A percentile compares a stretch with the other conserved stretches of the same genome.
phyloP scores from a whole-genome alignment of 1,284 basidiomycete genomes.

The Coniferiporia weirii region DNA sequence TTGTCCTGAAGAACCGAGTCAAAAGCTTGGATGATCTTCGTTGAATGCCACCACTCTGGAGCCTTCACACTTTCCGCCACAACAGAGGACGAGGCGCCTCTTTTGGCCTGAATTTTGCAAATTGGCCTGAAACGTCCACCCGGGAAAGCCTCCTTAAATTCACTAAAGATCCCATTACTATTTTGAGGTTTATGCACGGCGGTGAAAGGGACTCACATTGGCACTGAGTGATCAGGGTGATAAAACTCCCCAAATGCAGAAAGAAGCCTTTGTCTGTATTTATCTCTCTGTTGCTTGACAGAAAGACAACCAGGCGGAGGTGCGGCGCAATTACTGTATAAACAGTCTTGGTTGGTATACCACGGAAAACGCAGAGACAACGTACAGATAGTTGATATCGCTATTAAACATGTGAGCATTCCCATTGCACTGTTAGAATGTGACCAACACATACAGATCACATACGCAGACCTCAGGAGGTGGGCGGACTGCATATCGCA shows the following conservation, averaged over 20 bases:
- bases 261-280: slow-evolving; percentile 71
- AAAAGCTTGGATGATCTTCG: slow-evolving; percentile 83
- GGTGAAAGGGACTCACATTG: slow-evolving; percentile 44
- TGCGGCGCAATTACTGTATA: slow-evolving; percentile 60
- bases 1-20: slow-evolving; percentile 84
- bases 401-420: slow-evolving; percentile 30
- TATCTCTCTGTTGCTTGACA: slow-evolving; percentile 78
- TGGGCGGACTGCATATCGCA: slow-evolving; percentile 71
- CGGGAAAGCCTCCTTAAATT: slow-evolving; percentile 95
- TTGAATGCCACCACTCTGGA: slow-evolving; percentile 91
- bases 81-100: slow-evolving; percentile 70
- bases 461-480: slow-evolving; percentile 83
- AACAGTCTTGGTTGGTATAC: slow-evolving; percentile 9
- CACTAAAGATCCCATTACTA: slow-evolving; percentile 37
- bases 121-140: slow-evolving; percentile 80
- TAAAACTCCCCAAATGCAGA: slow-evolving; percentile 79
- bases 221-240: slow-evolving; percentile 77
- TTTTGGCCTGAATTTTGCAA: slow-evolving; percentile 80
- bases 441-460: slow-evolving; percentile 65
- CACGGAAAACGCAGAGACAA: slow-evolving; percentile 1
- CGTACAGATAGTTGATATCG: slow-evolving; percentile 84
- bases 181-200: slow-evolving; percentile 1
- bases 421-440: slow-evolving; percentile 6
- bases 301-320: slow-evolving; percentile 82
- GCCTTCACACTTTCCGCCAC: slow-evolving; percentile 82